Evolutionary conservation across 495 filamentous ascomycete species (phyloP), one percentile per base, ranked within the genome.

Genomic region (Podospora sp.): DNA sequence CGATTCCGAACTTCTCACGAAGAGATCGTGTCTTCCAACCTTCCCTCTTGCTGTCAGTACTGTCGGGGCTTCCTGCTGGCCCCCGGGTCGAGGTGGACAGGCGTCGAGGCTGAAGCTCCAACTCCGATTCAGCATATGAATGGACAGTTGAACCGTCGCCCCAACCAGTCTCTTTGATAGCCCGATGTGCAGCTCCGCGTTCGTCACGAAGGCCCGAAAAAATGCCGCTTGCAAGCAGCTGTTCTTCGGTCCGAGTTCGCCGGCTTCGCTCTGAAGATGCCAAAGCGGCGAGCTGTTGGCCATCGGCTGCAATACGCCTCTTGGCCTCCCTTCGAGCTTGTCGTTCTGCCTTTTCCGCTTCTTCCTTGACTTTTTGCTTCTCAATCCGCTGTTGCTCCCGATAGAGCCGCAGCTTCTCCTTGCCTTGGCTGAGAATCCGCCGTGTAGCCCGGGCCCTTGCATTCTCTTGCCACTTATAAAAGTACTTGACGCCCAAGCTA

Each of bases 401-500:
- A 68, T 74, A 75, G 0, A 50, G 53, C 24, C 71, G 67, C 71
- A 75, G 73, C 26, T 70, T 72, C 49, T 77, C 69, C 46, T 76
- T 74, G 49, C 74, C 68, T 60, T 70, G 77, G 65, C 61, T 75
- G 7, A 80, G 79, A 55, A 81, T 78, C 14, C 73, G 71, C 22
- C 70, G 73, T 25, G 68, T 70, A 26, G 71, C 69, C 8, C 68
- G 71, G 0, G 60, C 52, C 2, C 80, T 71, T 12, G 80, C 80
- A 25, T 67, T 71, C 26, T 82, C 69, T 57, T 79, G 77, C 85
- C 85, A 87, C 12, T 73, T 68, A 57, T 81, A 80, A 29, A 82
- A 81, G 71, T 76, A 87, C 56, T 82, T 85, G 29, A 80, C 74
- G 14, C 69, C 67, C 27, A 87, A 72, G 14, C 74, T 80, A 50